A percentile compares a stretch with the other conserved stretches of the same genome.
Evolutionary conservation across 2,329 filamentous ascomycete genomes (phyloP).

Genomic region (Cordyceps sp.): DNA sequence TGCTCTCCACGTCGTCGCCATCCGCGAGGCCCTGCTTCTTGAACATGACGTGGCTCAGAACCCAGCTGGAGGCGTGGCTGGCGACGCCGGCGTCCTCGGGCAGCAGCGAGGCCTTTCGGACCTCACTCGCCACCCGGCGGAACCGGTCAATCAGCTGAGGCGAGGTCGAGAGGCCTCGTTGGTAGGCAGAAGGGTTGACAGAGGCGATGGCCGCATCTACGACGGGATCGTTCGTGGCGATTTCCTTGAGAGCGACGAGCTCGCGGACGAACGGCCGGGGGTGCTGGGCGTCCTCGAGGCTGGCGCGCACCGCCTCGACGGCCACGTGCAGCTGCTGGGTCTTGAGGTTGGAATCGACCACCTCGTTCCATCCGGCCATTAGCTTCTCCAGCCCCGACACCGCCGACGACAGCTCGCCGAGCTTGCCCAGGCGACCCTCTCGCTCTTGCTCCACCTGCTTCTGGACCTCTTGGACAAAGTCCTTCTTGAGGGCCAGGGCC

Average conservation of each 20-base stretch:
- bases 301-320: slow-evolving; percentile 78
- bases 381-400: slow-evolving; percentile 77
- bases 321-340: slow-evolving; percentile 95
- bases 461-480: slow-evolving; percentile 65
- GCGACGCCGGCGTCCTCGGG: slow-evolving; percentile 90
- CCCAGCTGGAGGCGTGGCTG: slow-evolving; percentile 77
- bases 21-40: slow-evolving; percentile 76
- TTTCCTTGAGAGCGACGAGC: slow-evolving; percentile 86
- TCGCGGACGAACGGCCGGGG: slow-evolving; percentile 82
- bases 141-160: slow-evolving; percentile 89
- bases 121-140: slow-evolving; percentile 78
- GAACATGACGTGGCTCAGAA: slow-evolving; percentile 90
- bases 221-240: slow-evolving; percentile 67
- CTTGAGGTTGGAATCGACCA: slow-evolving; percentile 78
- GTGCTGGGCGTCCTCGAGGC: slow-evolving; percentile 52
- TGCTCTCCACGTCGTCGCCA: slow-evolving; percentile 84
- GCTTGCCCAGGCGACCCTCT: slow-evolving; percentile 68
- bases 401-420: slow-evolving; percentile 60
- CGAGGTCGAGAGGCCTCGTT: slow-evolving; percentile 70
- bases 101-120: slow-evolving; percentile 82
- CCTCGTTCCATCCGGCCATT: slow-evolving; percentile 75
- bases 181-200: slow-evolving; percentile 86
- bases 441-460: slow-evolving; percentile 79
- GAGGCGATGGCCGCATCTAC: slow-evolving; percentile 91
- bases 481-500: slow-evolving; percentile 71